These are phyloP conservation scores for Dictyostelium firmibasis DNA, from an alignment of 78 protist genomes.

Conservation along the genomic window DNA sequence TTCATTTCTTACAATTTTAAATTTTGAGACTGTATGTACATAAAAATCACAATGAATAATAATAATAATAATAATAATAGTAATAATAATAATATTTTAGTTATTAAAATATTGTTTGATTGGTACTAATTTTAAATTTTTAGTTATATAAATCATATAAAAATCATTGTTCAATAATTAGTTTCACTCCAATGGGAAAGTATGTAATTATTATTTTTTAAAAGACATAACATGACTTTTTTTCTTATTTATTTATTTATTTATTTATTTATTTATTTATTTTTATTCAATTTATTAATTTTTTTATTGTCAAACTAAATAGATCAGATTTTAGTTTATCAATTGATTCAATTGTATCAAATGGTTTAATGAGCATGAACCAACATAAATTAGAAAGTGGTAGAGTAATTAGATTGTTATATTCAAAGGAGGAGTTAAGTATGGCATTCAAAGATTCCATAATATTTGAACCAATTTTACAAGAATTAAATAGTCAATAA, in stretches of 20 bases:
- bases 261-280: neutral
- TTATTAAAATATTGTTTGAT: too few species aligned
- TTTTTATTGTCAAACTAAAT: neutral
- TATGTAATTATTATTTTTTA: neutral
- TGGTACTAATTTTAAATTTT: neutral
- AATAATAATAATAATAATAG: too few species aligned
- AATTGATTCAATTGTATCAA: neutral
- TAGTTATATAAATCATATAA: conserved; percentile 19
- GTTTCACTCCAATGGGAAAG: conserved; percentile 17
- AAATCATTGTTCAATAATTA: neutral
- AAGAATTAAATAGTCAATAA: neutral
- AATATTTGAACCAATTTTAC: neutral
- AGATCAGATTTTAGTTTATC: neutral
- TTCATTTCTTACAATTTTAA: neutral
- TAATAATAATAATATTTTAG: too few species aligned
- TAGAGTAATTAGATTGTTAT: neutral
- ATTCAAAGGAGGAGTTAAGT: neutral
- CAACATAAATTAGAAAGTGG: neutral
- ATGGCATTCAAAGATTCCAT: neutral
- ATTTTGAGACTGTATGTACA: neutral
- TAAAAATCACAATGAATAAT: too few species aligned
- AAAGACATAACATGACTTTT: too few species aligned
- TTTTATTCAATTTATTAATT: neutral
- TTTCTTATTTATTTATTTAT: too few species aligned
- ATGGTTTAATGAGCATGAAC: neutral